Percentiles rank a stretch among this genome's conserved stretches.
Conservation (phyloP, 2,329 filamentous ascomycete species). For the Fusarium sp. region DNA sequence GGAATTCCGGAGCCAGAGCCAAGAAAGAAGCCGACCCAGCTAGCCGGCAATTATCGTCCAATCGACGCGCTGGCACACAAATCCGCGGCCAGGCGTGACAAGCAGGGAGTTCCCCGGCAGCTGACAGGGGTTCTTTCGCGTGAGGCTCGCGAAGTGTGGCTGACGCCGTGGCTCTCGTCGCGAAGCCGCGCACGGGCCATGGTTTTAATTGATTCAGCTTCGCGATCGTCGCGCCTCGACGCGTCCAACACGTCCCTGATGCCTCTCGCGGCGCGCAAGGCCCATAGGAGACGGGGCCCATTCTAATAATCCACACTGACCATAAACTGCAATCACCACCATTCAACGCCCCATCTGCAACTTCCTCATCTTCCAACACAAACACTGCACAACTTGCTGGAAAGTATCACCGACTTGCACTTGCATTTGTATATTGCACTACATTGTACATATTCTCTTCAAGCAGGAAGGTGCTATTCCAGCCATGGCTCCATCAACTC, state of each 20-base stretch:
- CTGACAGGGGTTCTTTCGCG: constrained; percentile 9
- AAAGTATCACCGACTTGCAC: constrained; percentile 38
- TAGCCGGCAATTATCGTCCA: constrained; percentile 24
- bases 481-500: constrained; percentile 50
- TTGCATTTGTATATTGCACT: constrained; percentile 31
- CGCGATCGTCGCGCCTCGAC: constrained; percentile 52
- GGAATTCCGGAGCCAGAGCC: too few species aligned
- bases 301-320: constrained; percentile 40
- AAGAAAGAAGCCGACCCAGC: background rate
- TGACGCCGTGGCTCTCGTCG: constrained; percentile 26
- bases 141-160: constrained; percentile 32
- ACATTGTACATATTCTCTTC: constrained; percentile 12
- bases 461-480: constrained; percentile 33
- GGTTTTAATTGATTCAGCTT: constrained; percentile 49
- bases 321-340: constrained; percentile 38
- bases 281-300: constrained; percentile 24
- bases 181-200: constrained; percentile 45
- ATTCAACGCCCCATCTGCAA: constrained; percentile 32
- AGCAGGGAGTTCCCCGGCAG: background rate
- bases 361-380: constrained; percentile 36
- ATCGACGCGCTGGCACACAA: constrained; percentile 28
- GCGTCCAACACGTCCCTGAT: constrained; percentile 48
- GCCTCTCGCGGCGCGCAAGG: constrained; percentile 45
- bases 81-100: constrained; percentile 10
- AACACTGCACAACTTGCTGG: constrained; percentile 34